Percentiles rank a stretch among this genome's conserved stretches.
Conservation (phyloP, 371 early-diverging fungal genomes). For the Actinomortierella wolfii region DNA sequence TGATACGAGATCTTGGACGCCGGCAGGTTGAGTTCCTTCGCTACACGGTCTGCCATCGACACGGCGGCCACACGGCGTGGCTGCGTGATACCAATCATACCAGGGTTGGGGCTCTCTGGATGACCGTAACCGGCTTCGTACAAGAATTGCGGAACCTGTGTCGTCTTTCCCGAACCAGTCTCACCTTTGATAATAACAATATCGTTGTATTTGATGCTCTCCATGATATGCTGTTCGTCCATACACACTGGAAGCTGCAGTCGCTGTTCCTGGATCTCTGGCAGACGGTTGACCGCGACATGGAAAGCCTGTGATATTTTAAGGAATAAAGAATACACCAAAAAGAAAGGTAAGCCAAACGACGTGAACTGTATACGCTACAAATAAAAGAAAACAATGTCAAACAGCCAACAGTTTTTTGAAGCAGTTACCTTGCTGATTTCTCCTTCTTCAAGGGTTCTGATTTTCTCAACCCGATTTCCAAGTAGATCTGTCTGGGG, state of each 20-base stretch:
- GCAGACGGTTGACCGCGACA: conserved; percentile 77
- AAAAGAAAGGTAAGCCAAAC: not conserved
- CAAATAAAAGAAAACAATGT: too few relatives aligned
- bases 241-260: conserved; percentile 84
- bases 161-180: conserved; percentile 99
- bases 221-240: conserved; percentile 98
- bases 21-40: conserved; percentile 80
- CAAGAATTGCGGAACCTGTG: conserved; percentile 98
- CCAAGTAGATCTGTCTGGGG: conserved; percentile 41
- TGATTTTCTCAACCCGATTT: conserved; percentile 24
- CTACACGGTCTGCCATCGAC: conserved; percentile 95
- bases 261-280: conserved; percentile 78
- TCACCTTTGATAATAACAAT: conserved; percentile 95
- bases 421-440: conserved; percentile 23
- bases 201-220: conserved; percentile 83
- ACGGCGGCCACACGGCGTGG: conserved; percentile 99
- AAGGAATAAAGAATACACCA: too few relatives aligned
- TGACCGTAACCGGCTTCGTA: conserved; percentile 97
- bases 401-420: not conserved
- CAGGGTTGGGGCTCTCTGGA: conserved; percentile 78
- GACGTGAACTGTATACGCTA: not conserved
- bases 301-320: conserved; percentile 64
- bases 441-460: conserved; percentile 30
- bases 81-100: conserved; percentile 97
- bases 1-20: conserved; percentile 71